A percentile compares a stretch with the other conserved stretches of the same genome.
Evolutionary conservation across 441 rosid species (phyloP).

Genomic region (Kokia cookei): DNA sequence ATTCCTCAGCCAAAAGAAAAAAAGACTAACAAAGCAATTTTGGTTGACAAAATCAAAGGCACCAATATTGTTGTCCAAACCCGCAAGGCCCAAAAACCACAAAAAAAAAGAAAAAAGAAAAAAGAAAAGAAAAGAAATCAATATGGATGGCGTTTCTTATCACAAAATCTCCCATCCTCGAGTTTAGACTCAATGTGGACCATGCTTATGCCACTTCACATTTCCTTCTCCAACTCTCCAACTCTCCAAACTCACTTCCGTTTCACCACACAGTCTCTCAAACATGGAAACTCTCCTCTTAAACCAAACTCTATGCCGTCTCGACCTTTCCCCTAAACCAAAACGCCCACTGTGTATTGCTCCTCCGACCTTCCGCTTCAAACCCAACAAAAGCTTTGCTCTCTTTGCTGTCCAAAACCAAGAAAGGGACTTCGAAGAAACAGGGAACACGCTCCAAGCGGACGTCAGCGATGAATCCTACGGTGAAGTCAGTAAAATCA

Average conservation of each 20-base stretch:
- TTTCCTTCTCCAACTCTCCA: neutral
- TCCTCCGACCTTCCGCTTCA: slow-evolving; percentile 4
- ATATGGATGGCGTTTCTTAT: slow-evolving; percentile 32
- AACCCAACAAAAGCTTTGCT: slow-evolving; percentile 9
- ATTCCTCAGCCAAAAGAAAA: neutral
- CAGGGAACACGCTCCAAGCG: slow-evolving; percentile 15
- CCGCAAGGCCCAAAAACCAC: neutral
- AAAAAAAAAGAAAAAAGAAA: neutral
- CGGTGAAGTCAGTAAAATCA: slow-evolving; percentile 75
- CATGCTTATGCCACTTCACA: neutral
- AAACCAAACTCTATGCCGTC: slow-evolving; percentile 39
- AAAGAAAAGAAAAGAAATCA: neutral
- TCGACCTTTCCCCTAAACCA: slow-evolving; percentile 23
- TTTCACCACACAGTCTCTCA: neutral
- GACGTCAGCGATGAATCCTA: slow-evolving; percentile 40
- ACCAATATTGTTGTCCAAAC: neutral
- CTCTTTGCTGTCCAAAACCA: slow-evolving; percentile 40
- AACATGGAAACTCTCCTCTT: slow-evolving; percentile 43
- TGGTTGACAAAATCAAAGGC: neutral
- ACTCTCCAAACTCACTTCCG: neutral
- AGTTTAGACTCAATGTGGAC: neutral
- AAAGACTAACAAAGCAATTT: neutral
- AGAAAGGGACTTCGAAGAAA: slow-evolving; percentile 25
- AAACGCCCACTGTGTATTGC: slow-evolving; percentile 2
- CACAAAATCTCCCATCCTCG: slow-evolving; percentile 13